These are phyloP conservation scores for Cystobasidium sp. DNA, from an alignment of 1,284 basidiomycete genomes.

Conservation along the genomic window DNA sequence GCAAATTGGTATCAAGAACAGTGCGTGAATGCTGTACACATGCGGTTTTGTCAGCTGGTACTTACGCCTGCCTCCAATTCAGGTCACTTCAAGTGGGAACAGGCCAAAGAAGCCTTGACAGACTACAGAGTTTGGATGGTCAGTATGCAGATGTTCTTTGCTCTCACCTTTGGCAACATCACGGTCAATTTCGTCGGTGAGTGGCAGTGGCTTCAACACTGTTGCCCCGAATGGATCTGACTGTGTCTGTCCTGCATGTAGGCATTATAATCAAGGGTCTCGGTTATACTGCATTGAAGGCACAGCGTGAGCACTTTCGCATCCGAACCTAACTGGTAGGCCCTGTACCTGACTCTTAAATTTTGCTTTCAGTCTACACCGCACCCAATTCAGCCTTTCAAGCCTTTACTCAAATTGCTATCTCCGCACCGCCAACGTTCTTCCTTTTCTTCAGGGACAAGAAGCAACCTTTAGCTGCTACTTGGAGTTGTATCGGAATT, in stretches of 20 bases:
- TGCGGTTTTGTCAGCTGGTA: too few relatives aligned
- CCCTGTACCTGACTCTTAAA: too few relatives aligned
- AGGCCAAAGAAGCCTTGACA: neutral
- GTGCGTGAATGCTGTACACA: too few relatives aligned
- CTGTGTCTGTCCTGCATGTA: too few relatives aligned
- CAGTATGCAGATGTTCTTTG: constrained; percentile 13
- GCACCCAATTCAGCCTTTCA: constrained; percentile 16
- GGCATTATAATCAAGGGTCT: constrained; percentile 26
- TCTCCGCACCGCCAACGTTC: constrained; percentile 3
- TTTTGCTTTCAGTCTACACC: neutral
- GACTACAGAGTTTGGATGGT: constrained; percentile 7
- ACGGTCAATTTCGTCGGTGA: constrained; percentile 5
- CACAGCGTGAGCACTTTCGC: too few relatives aligned
- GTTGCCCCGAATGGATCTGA: too few relatives aligned
- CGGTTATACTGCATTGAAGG: constrained; percentile 11
- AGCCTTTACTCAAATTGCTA: neutral
- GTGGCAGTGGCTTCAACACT: too few relatives aligned
- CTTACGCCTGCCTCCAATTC: too few relatives aligned
- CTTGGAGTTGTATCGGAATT: neutral
- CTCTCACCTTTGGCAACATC: neutral
- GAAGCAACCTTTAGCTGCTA: constrained; percentile 12
- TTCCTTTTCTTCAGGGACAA: constrained; percentile 3
- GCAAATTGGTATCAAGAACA: constrained; percentile 16
- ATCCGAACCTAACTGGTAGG: too few relatives aligned
- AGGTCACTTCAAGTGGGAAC: constrained; percentile 18